Conservation (phyloP, 306 rosid species). For the Castanea crenata region DNA sequence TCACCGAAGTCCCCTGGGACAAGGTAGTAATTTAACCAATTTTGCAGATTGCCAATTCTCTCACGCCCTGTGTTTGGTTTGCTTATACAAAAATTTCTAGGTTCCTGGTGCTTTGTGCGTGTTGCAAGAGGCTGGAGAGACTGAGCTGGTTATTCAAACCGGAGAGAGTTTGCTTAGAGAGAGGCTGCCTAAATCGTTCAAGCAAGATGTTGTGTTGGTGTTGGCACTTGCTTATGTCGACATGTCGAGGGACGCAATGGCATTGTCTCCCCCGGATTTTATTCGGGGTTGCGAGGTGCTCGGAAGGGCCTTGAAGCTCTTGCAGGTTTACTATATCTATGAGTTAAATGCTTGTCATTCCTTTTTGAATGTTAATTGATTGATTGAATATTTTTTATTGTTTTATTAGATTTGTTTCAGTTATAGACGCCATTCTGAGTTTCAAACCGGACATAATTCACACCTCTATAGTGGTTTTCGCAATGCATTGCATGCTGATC, state of each 20-base stretch:
- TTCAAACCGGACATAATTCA: too few species aligned
- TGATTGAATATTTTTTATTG: too few species aligned
- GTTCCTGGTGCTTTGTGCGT: conserved; percentile 94
- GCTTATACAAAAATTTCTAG: conserved; percentile 24
- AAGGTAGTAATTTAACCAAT: conserved; percentile 41
- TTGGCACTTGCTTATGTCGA: conserved; percentile 90
- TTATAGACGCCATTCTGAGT: too few species aligned
- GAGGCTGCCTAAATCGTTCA: conserved; percentile 84
- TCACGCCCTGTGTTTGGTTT: neutral
- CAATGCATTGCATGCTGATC: neutral
- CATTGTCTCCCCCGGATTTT: conserved; percentile 73
- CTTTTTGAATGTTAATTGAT: too few species aligned
- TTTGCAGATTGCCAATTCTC: neutral
- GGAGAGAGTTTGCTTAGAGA: conserved; percentile 80
- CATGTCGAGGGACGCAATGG: conserved; percentile 91
- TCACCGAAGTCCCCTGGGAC: conserved; percentile 85
- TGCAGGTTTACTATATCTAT: conserved; percentile 50
- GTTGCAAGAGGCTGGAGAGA: conserved; percentile 91
- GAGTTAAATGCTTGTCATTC: too few species aligned
- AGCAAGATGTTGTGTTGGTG: conserved; percentile 88
- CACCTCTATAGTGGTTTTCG: neutral
- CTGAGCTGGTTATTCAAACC: conserved; percentile 64
- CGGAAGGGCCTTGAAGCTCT: conserved; percentile 89
- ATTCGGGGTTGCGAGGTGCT: conserved; percentile 80
- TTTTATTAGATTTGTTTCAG: too few species aligned